phyloP scores from a whole-genome alignment of 768 basidiomycete genomes.

The Xerocomellus dryophilus region DNA sequence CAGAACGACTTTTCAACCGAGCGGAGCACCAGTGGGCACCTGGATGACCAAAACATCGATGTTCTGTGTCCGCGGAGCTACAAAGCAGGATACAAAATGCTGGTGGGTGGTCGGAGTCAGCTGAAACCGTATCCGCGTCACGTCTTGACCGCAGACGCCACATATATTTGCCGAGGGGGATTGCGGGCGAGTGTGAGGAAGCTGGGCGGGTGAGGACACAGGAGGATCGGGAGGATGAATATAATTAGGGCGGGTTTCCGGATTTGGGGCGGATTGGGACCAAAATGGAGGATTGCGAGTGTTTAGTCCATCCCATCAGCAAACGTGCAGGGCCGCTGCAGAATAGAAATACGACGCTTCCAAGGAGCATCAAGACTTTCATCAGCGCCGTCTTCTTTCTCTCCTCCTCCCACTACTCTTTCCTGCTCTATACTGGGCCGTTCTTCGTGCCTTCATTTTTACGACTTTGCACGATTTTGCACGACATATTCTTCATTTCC shows the following conservation, averaged over 20 bases:
- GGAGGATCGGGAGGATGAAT: constrained; percentile 5
- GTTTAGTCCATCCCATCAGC: constrained; percentile 18
- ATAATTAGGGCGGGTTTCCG: not conserved
- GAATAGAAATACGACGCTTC: constrained; percentile 36
- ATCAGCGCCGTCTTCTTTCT: constrained; percentile 35
- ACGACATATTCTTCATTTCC: constrained; percentile 53
- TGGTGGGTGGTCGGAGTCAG: not conserved
- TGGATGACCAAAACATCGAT: constrained; percentile 2
- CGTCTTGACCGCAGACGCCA: not conserved
- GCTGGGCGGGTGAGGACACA: not conserved
- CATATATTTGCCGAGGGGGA: not conserved
- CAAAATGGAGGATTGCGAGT: constrained; percentile 17
- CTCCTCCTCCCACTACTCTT: constrained; percentile 23
- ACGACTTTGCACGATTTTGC: constrained; percentile 65
- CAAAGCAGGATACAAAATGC: not conserved
- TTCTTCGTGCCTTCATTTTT: constrained; percentile 41
- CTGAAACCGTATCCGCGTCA: not conserved
- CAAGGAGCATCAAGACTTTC: constrained; percentile 29
- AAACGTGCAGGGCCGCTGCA: constrained; percentile 25
- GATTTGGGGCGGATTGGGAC: constrained; percentile 11
- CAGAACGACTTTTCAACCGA: constrained; percentile 3
- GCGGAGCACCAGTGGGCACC: constrained; percentile 5
- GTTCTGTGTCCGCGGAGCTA: constrained; percentile 14
- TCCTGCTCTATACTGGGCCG: constrained; percentile 27
- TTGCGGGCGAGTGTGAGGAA: not conserved